These are phyloP conservation scores for Hymenoscyphus scutula DNA, from an alignment of 2,329 filamentous ascomycete genomes.

Conservation along the genomic window DNA sequence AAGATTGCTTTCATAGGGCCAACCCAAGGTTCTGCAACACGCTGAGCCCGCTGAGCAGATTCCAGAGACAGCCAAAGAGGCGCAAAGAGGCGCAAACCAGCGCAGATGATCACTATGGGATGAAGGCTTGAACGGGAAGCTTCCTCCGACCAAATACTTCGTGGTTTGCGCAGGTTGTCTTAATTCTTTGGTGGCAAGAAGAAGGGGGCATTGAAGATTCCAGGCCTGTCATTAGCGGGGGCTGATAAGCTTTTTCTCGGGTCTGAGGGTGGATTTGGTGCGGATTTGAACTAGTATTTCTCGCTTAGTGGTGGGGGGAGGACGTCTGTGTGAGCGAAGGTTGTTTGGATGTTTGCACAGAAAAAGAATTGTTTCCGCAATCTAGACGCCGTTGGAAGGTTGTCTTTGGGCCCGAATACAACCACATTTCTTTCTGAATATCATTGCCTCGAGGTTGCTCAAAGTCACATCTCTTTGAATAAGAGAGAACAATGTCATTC, in stretches of 20 bases:
- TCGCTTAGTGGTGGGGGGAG: constrained; percentile 1
- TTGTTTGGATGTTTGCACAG: neutral
- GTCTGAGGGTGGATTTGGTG: too few relatives aligned
- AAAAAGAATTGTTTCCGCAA: neutral
- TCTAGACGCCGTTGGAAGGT: neutral
- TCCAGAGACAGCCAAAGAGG: constrained; percentile 2
- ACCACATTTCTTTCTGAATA: neutral
- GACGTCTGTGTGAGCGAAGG: neutral
- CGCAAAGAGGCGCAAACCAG: constrained; percentile 18
- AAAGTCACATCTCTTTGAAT: too few relatives aligned
- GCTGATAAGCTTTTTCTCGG: neutral
- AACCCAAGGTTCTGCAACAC: neutral
- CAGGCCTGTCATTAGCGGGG: neutral
- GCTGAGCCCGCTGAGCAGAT: neutral
- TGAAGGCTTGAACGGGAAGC: neutral
- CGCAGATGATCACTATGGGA: constrained; percentile 3
- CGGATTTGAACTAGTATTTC: too few relatives aligned
- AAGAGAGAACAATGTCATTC: neutral
- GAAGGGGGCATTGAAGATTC: neutral
- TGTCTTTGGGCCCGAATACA: neutral
- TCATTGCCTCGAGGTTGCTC: too few relatives aligned
- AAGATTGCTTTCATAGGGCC: neutral
- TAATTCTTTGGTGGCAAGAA: neutral
- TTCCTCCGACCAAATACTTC: neutral
- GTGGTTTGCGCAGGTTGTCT: neutral